Percentiles rank a stretch among this genome's conserved stretches.
Conservation (phyloP, 306 rosid species). For the Abrus precatorius region DNA sequence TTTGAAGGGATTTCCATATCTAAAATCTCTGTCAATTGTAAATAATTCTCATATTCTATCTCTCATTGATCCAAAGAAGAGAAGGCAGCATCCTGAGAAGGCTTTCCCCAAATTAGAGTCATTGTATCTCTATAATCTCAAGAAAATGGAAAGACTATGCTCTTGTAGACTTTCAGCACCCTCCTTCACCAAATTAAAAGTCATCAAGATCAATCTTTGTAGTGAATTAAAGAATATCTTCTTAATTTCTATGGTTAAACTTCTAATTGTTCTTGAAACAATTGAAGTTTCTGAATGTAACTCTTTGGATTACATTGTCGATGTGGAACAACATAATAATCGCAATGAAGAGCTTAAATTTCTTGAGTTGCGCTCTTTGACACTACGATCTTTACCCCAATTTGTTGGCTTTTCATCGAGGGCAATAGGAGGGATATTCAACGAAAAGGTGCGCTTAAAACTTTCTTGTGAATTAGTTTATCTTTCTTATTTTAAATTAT, state of each 20-base stretch:
- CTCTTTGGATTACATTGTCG: slow-evolving; percentile 40
- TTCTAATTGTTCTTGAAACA: slow-evolving; percentile 43
- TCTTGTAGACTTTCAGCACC: slow-evolving; percentile 19
- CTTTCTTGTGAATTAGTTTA: background rate
- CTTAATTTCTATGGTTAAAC: background rate
- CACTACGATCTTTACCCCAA: background rate
- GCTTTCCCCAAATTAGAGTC: slow-evolving; percentile 49
- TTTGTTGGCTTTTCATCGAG: slow-evolving; percentile 31
- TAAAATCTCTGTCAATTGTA: slow-evolving; percentile 47
- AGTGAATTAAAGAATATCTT: slow-evolving; percentile 37
- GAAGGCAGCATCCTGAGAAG: background rate
- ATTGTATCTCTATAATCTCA: slow-evolving; percentile 28
- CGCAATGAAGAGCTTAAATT: background rate
- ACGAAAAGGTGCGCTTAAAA: slow-evolving; percentile 6
- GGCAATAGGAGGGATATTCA: background rate
- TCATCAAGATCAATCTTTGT: slow-evolving; percentile 38
- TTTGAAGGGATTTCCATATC: slow-evolving; percentile 44
- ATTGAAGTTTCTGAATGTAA: slow-evolving; percentile 52
- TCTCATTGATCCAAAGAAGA: slow-evolving; percentile 35
- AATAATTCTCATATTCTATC: background rate
- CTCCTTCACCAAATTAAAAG: slow-evolving; percentile 49
- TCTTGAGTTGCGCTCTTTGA: slow-evolving; percentile 25
- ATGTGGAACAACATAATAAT: background rate
- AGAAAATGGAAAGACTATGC: slow-evolving; percentile 19
- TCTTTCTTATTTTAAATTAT: background rate